Base-by-base conservation (phyloP, 2,329 filamentous ascomycete species). In the Myotisia sp. region DNA sequence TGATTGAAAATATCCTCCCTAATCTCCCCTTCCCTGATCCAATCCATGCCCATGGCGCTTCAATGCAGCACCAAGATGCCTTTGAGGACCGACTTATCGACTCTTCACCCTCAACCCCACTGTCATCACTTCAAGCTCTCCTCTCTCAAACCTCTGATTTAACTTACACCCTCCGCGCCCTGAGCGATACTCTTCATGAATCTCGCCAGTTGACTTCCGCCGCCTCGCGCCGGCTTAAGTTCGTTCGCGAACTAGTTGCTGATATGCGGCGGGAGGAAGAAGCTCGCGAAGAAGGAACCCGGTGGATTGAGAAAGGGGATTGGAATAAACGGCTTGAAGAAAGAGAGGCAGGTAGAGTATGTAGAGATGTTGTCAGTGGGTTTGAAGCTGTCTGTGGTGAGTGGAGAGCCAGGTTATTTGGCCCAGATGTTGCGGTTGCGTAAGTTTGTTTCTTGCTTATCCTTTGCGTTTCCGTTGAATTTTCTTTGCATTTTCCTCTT, bases 131-230 rank as follows among this genome's bases (percentile, higher is more conserved):
- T 29, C 68, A 74, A 38, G 68, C 72, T 14, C 67, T 87, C 33
- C 76, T 83, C 51, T 66, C 71, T 5, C 66, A 82, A 42, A 86
- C 80, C 0, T 64, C 71, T 17, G 79, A 85, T 41, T 63, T 87
- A 18, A 72, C 87, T 6, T 72, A 83, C 48, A 82, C 83, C 5
- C 70, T 98, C 29, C 84, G 83, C 46, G 79, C 84, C 44, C 67
- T 98, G 3, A 84, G 82, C 5, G 90, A 98, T 54, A 86, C 83
- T 3, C 67, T 98, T 21, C 87, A 95, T 57, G 93, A 95, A 78
- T 85, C 80, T 20, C 76, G 84, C 8, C 87, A 95, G 57, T 80
- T 82, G 1, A 90, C 83, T 0, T 79, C 76, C 3, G 79, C 79
- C 6, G 90, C 87, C 2, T 76, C 79, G 2, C 68, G 90, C 36